A percentile compares a stretch with the other conserved stretches of the same genome.
Evolutionary conservation across 768 basidiomycete genomes (phyloP).

Genomic region (Mycena indigotica): DNA sequence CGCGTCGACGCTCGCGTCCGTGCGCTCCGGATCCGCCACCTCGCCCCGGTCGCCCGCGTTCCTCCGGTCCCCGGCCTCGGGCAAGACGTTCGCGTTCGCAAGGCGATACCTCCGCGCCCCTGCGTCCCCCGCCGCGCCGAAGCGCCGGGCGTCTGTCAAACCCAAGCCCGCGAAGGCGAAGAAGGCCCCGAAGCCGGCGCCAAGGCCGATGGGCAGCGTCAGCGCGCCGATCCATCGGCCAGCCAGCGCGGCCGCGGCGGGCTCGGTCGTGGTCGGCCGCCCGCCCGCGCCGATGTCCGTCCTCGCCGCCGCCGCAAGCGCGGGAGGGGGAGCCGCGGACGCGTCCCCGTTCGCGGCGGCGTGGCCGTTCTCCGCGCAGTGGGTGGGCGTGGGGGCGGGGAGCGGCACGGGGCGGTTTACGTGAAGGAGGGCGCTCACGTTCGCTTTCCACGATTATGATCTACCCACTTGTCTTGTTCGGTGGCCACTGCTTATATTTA

Average conservation of each 20-base stretch:
- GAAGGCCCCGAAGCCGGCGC: not conserved
- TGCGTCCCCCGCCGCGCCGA: not conserved
- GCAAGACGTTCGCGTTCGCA: slow-evolving; percentile 1
- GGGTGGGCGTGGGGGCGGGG: not conserved
- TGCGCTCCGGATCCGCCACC: not conserved
- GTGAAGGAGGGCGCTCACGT: too few relatives aligned
- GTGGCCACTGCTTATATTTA: too few relatives aligned
- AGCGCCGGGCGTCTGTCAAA: too few relatives aligned
- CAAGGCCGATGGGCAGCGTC: not conserved
- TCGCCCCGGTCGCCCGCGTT: not conserved
- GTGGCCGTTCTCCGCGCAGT: slow-evolving; percentile 2
- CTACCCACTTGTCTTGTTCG: too few relatives aligned
- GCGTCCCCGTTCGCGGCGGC: not conserved
- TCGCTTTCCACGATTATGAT: too few relatives aligned
- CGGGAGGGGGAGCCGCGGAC: not conserved
- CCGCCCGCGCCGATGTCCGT: not conserved
- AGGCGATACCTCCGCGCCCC: not conserved
- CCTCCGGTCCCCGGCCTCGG: not conserved
- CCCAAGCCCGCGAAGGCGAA: too few relatives aligned
- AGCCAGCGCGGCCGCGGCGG: not conserved
- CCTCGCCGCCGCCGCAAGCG: not conserved
- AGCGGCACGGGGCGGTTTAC: not conserved
- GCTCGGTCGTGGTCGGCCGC: not conserved
- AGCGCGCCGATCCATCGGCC: not conserved
- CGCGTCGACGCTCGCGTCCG: slow-evolving; percentile 1